These are phyloP conservation scores for Prillingera fragicola DNA, from an alignment of 1,284 basidiomycete species.

Conservation along the genomic window DNA sequence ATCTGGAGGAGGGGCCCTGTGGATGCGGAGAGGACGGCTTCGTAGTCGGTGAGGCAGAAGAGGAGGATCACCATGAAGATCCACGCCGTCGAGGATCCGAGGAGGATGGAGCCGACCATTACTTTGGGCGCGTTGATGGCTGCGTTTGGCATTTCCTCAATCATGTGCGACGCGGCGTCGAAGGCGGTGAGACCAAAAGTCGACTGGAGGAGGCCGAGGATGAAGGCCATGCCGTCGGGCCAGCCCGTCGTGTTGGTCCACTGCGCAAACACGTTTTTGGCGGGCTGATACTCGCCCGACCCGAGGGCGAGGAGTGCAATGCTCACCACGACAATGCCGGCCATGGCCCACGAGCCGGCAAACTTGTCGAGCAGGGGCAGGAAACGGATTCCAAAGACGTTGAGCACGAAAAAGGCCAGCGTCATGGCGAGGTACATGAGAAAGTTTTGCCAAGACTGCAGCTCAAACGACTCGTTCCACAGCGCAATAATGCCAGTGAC, in stretches of 20 bases:
- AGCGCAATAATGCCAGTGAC: constrained; percentile 39
- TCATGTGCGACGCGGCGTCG: constrained; percentile 27
- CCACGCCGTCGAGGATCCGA: constrained; percentile 56
- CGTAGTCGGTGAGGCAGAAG: constrained; percentile 59
- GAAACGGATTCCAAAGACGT: constrained; percentile 30
- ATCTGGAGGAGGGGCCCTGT: constrained; percentile 61
- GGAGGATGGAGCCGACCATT: constrained; percentile 54
- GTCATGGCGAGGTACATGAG: constrained; percentile 26
- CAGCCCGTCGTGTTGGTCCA: constrained; percentile 49
- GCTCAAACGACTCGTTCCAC: constrained; percentile 31
- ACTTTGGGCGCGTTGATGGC: constrained; percentile 13
- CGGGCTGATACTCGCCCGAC: constrained; percentile 38
- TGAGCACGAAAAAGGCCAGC: constrained; percentile 24
- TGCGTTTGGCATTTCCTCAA: constrained; percentile 27
- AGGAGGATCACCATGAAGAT: constrained; percentile 61
- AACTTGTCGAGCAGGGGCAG: constrained; percentile 35
- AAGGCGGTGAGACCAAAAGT: constrained; percentile 45
- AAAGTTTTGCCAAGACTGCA: constrained; percentile 22
- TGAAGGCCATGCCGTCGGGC: constrained; percentile 48
- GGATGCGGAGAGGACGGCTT: constrained; percentile 53
- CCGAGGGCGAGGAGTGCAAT: constrained; percentile 44
- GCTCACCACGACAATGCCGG: constrained; percentile 42
- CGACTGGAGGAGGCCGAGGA: constrained; percentile 48
- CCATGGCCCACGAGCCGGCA: constrained; percentile 37
- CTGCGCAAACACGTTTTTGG: constrained; percentile 44